phyloP scores from a whole-genome alignment of 768 basidiomycete genomes.

The Mycena galopus region DNA sequence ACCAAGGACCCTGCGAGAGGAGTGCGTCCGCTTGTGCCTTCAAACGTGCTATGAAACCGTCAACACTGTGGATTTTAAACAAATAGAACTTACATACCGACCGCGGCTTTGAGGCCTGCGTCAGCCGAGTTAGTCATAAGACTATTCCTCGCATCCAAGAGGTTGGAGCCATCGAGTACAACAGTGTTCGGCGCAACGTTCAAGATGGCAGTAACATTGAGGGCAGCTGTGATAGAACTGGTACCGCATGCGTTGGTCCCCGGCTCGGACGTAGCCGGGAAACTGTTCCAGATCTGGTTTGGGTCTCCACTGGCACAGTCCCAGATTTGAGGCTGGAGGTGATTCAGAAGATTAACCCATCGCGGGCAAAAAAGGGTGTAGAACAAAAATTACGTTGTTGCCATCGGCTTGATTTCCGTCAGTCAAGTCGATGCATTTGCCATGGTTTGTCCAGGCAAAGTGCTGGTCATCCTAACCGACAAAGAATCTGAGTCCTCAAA shows the following conservation, averaged over 20 bases:
- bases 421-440: constrained; percentile 64
- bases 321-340: constrained; percentile 63
- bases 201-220: no score
- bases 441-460: constrained; percentile 61
- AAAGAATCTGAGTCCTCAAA: background rate
- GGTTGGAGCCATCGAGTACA: no score
- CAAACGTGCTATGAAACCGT: no score
- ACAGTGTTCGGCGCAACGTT: no score
- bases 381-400: constrained; percentile 50
- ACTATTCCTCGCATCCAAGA: no score
- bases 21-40: no score
- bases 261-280: constrained; percentile 63
- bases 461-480: constrained; percentile 47
- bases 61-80: no score
- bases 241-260: constrained; percentile 80
- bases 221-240: no score
- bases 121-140: no score
- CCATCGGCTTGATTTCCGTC: constrained; percentile 56
- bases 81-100: no score
- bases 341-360: background rate
- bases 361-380: background rate
- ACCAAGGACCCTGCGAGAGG: no score
- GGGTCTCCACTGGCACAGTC: constrained; percentile 53
- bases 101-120: no score
- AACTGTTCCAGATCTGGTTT: constrained; percentile 68